A percentile compares a stretch with the other conserved stretches of the same genome.
Evolutionary conservation across 31 red algal genomes (phyloP).

Genomic region (Odonthalia washingtoniensis): DNA sequence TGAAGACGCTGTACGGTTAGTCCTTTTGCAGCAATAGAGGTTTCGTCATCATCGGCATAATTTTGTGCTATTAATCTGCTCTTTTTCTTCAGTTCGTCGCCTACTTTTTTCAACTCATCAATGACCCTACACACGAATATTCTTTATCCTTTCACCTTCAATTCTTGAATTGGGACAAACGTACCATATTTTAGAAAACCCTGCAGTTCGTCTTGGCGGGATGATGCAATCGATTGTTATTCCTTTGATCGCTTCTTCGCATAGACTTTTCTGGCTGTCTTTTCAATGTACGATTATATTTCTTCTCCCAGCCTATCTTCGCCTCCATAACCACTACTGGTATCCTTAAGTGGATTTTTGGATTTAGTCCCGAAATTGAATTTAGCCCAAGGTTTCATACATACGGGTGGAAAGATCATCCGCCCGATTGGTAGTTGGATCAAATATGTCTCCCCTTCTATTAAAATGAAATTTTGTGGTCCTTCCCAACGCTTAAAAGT

Average conservation of each 20-base stretch:
- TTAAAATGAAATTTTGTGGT: not conserved
- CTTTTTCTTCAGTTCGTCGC: not conserved
- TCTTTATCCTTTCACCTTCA: not conserved
- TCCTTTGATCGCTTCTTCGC: no score
- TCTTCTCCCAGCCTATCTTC: not conserved
- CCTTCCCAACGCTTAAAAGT: not conserved
- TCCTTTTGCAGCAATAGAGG: not conserved
- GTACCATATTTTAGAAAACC: not conserved
- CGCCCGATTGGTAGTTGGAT: not conserved
- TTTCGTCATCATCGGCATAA: not conserved
- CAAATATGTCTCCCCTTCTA: conserved; percentile 4
- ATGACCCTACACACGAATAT: not conserved
- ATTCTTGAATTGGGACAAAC: no score
- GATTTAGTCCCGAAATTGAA: not conserved
- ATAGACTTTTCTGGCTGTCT: no score
- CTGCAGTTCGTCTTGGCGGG: no score
- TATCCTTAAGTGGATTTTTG: no score
- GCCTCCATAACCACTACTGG: no score
- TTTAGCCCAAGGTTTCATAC: not conserved
- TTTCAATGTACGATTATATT: no score
- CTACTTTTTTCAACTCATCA: not conserved
- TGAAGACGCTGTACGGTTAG: not conserved
- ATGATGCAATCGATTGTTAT: no score
- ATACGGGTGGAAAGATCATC: conserved; percentile 7
- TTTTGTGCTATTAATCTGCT: not conserved